Evolutionary conservation across 139 green algal species (phyloP).

Genomic region (Closterium sp.): DNA sequence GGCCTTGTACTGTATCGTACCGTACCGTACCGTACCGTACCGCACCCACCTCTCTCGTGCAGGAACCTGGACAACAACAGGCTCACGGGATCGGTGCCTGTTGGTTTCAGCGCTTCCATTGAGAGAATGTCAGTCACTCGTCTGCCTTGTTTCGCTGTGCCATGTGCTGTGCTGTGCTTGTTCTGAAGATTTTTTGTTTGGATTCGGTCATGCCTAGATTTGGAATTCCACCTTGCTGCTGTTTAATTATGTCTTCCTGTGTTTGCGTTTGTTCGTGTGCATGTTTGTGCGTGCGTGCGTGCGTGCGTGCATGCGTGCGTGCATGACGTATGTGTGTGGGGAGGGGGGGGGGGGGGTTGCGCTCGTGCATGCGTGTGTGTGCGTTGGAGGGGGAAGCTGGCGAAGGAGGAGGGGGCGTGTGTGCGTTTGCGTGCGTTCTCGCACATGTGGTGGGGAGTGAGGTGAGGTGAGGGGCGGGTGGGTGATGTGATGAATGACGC

Average conservation of each 20-base stretch:
- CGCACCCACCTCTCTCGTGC: not conserved
- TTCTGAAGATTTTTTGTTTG: not conserved
- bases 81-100: not conserved
- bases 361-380: not conserved
- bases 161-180: not conserved
- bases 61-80: not conserved
- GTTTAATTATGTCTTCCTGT: not conserved
- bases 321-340: no score
- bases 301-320: not conserved
- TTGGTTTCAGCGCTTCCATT: not conserved
- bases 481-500: not conserved
- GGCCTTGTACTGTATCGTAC: no score
- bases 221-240: not conserved
- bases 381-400: not conserved
- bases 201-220: not conserved
- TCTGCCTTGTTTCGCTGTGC: not conserved
- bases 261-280: not conserved
- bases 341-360: no score
- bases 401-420: not conserved
- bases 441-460: not conserved
- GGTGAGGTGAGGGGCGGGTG: not conserved
- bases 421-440: not conserved
- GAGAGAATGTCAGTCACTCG: not conserved
- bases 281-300: not conserved
- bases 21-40: no score